phyloP scores from a whole-genome alignment of 805 yeast species.

The Ogataea kodamae region DNA sequence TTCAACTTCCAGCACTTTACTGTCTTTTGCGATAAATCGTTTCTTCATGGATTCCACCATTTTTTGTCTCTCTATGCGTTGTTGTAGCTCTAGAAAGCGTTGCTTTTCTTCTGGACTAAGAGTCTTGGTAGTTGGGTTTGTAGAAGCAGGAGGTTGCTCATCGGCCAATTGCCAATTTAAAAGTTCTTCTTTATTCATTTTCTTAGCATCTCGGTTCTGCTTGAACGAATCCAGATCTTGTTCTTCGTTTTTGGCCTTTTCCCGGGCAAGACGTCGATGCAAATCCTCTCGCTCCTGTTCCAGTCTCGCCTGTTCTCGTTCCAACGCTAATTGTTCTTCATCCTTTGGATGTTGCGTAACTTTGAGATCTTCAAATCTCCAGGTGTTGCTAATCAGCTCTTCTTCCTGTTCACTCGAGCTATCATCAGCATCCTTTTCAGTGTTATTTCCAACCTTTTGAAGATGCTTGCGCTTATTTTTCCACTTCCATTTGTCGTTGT shows the following conservation, averaged over 20 bases:
- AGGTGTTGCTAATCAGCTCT: slow-evolving; percentile 20
- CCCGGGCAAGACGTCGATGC: slow-evolving; percentile 11
- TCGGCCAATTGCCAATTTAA: slow-evolving; percentile 13
- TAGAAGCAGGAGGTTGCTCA: neutral
- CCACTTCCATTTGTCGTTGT: slow-evolving; percentile 51
- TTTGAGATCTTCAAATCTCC: slow-evolving; percentile 28
- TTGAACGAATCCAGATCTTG: slow-evolving; percentile 6
- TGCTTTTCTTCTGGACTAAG: slow-evolving; percentile 22
- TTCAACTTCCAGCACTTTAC: slow-evolving; percentile 18
- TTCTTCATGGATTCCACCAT: slow-evolving; percentile 13
- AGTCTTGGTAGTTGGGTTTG: slow-evolving; percentile 1
- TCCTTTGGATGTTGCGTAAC: slow-evolving; percentile 12
- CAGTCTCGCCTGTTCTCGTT: slow-evolving; percentile 11
- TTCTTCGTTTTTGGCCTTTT: slow-evolving; percentile 7
- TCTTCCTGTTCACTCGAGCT: slow-evolving; percentile 6
- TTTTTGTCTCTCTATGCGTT: slow-evolving; percentile 23
- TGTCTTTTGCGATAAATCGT: slow-evolving; percentile 9
- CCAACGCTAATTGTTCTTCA: slow-evolving; percentile 12
- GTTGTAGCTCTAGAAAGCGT: slow-evolving; percentile 22
- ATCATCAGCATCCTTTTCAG: slow-evolving; percentile 4
- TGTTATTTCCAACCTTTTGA: slow-evolving; percentile 39
- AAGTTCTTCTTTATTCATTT: slow-evolving; percentile 15
- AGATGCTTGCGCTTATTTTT: slow-evolving; percentile 41
- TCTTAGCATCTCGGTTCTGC: slow-evolving; percentile 7
- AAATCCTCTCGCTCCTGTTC: slow-evolving; percentile 11